Base-by-base conservation (phyloP, 2,329 filamentous ascomycete species). In the Ophiostoma fasciatum region DNA sequence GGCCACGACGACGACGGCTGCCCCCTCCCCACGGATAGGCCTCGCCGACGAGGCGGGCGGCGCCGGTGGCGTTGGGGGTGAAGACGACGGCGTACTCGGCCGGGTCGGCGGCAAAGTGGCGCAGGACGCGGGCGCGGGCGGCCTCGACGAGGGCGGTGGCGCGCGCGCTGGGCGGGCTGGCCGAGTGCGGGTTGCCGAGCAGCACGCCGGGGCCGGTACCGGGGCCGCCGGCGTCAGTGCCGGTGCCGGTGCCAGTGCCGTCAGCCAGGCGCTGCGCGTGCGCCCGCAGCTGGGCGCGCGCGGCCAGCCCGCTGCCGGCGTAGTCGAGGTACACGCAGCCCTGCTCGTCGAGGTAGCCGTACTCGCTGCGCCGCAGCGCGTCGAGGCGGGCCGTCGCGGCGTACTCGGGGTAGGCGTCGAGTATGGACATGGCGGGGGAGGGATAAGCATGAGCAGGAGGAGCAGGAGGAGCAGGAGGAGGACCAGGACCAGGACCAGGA, bases 271-370 rank as follows among this genome's bases (percentile, higher is more conserved):
- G 55, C 15, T 42, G 38, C 7, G 48, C 42, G 35, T 59, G 56
- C 1, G 52, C 51, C 4, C 36, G 41, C 31, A 51, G 40, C 42
- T 62, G 59, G 2, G 49, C 35, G 2, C 45, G 46, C 4, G 57
- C 49, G 1, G 55, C 50, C 3, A 61, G 51, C 0, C 58, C 52
- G 1, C 57, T 46, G 11, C 59, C 59, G 1, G 58, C 57, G 42
- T 61, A 62, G 48, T 62, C 59, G 4, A 62, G 49, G 33, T 62
- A 62, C 4, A 57, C 44, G 27, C 61, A 59, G 28, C 48, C 36
- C 23, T 60, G 50, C 21, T 51, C 46, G 42, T 60, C 56, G 14
- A 61, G 52, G 25, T 54, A 56, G 19, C 45, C 38, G 36, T 61
- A 61, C 25, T 60, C 54, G 9, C 44, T 47, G 1, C 31, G 35